Conservation (phyloP, 331 rosid genomes). For the Quercus lobata region DNA sequence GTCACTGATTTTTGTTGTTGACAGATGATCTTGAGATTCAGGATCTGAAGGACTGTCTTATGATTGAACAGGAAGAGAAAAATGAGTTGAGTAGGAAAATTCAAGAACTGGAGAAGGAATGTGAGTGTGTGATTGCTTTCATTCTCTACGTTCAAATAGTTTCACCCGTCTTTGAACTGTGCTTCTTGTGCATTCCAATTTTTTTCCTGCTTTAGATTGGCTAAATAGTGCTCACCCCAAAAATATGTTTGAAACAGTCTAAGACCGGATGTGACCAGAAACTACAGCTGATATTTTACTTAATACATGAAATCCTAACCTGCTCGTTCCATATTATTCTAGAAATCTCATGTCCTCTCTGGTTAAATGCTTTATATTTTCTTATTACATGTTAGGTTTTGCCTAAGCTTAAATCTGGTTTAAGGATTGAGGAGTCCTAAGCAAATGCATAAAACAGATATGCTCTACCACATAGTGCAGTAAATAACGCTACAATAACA, state of each 20-base stretch:
- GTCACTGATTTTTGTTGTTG: slow-evolving; percentile 4
- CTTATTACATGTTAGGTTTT: neutral
- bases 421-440: neutral
- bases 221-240: neutral
- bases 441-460: neutral
- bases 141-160: neutral
- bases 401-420: neutral
- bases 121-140: slow-evolving; percentile 35
- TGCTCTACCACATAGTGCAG: neutral
- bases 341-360: too few relatives aligned
- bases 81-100: slow-evolving; percentile 42
- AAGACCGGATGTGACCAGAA: neutral
- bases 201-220: neutral
- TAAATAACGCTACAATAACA: neutral
- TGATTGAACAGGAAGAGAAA: slow-evolving; percentile 75
- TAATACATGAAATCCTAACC: neutral
- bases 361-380: neutral
- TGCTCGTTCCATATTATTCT: neutral
- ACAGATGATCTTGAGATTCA: slow-evolving; percentile 62
- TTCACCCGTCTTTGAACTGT: neutral
- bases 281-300: neutral
- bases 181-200: neutral
- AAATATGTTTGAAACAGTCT: neutral
- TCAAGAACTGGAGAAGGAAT: slow-evolving; percentile 63
- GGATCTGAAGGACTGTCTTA: slow-evolving; percentile 66